Percentiles rank a stretch among this genome's conserved stretches.
Conservation (phyloP, 495 filamentous ascomycete species). For the Lichenothelia convexa region DNA sequence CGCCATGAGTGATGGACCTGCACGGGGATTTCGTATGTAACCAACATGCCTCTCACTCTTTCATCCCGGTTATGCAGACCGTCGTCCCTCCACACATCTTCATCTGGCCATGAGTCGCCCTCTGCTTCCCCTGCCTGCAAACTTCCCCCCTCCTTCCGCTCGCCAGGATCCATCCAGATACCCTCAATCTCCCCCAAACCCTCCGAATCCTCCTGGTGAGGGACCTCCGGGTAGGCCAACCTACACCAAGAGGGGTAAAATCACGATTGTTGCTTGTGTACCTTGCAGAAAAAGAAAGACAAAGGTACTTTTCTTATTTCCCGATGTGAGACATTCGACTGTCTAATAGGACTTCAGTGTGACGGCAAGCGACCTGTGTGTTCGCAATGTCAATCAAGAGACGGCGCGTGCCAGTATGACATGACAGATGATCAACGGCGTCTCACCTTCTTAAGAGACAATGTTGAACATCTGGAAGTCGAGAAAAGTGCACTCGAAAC, state of each 20-base stretch:
- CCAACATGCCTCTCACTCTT: no score
- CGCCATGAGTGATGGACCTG: no score
- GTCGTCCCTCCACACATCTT: no score
- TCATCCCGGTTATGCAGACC: no score
- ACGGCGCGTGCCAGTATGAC: slow-evolving; percentile 7
- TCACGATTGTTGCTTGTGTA: slow-evolving; percentile 9
- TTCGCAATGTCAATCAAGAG: slow-evolving; percentile 5
- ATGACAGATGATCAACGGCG: slow-evolving; percentile 9
- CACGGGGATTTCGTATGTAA: no score
- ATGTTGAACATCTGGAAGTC: slow-evolving; percentile 7
- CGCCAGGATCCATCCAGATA: no score
- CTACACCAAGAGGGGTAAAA: slow-evolving; percentile 8
- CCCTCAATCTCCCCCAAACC: no score
- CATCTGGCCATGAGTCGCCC: slow-evolving; percentile 5
- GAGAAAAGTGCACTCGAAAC: slow-evolving; percentile 6
- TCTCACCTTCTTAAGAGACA: slow-evolving; percentile 10
- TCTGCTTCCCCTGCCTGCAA: slow-evolving; percentile 2
- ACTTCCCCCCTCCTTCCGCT: no score
- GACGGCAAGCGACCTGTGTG: slow-evolving; percentile 7
- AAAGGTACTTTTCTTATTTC: slow-evolving; percentile 3
- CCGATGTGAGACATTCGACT: not conserved
- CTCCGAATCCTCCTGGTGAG: not conserved
- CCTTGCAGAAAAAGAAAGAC: slow-evolving; percentile 8
- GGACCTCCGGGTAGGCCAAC: slow-evolving; percentile 1
- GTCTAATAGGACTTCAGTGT: slow-evolving; percentile 2